A percentile compares a stretch with the other conserved stretches of the same genome.
Evolutionary conservation across 768 basidiomycete species (phyloP).

Genomic region (Cubamyces lactineus): DNA sequence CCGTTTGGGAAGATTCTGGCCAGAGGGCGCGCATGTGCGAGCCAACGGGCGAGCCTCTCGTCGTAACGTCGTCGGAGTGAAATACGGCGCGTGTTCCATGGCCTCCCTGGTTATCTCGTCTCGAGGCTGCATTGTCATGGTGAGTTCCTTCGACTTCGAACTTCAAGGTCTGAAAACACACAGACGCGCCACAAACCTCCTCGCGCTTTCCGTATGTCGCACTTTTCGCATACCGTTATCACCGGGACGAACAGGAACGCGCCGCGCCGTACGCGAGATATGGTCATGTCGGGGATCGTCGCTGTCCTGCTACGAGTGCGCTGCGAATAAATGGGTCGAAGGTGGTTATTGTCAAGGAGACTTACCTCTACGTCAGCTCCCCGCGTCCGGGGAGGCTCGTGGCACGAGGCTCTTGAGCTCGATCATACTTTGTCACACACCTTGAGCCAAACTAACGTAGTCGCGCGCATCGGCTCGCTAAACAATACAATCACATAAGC

Average conservation of each 20-base stretch:
- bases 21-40: constrained; percentile 3
- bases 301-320: background rate
- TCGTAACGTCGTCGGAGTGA: constrained; percentile 11
- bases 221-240: constrained; percentile 13
- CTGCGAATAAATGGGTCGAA: background rate
- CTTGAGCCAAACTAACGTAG: background rate
- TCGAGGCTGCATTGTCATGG: constrained; percentile 21
- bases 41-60: constrained; percentile 1
- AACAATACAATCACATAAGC: constrained; percentile 7
- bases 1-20: constrained; percentile 16
- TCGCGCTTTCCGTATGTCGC: background rate
- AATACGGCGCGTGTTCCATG: constrained; percentile 9
- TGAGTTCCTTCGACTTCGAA: background rate
- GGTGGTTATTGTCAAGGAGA: constrained; percentile 19
- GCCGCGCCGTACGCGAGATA: background rate
- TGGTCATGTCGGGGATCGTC: constrained; percentile 25
- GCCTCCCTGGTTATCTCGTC: constrained; percentile 1
- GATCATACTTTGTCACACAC: constrained; percentile 3
- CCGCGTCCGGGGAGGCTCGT: background rate
- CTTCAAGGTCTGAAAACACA: background rate
- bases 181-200: background rate
- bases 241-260: constrained; percentile 15
- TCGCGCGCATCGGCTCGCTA: too few species aligned
- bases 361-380: constrained; percentile 2
- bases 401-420: constrained; percentile 6